A percentile compares a stretch with the other conserved stretches of the same genome.
phyloP scores from a whole-genome alignment of 352 stramenopile species.

The Plasmopara halstedii region DNA sequence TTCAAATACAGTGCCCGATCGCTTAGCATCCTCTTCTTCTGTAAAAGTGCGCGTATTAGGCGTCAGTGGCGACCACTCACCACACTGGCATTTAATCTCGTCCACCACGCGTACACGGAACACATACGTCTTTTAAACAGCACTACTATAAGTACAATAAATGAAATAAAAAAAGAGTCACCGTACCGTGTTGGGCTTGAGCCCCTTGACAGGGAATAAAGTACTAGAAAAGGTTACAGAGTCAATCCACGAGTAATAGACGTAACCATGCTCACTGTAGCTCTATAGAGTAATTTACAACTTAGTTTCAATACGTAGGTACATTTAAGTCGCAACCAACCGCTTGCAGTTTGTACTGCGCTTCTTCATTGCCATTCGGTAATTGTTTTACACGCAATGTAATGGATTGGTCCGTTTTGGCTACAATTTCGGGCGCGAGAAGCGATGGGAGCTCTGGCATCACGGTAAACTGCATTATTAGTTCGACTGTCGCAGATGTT shows the following conservation, averaged over 20 bases:
- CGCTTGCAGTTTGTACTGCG: conserved; percentile 50
- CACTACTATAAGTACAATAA: too few species aligned
- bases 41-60: conserved; percentile 77
- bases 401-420: conserved; percentile 73
- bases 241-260: conserved; percentile 84
- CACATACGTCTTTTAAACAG: conserved; percentile 50
- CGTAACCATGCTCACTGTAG: conserved; percentile 77
- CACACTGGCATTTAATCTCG: conserved; percentile 49
- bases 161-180: too few species aligned
- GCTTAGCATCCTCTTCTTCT: conserved; percentile 83
- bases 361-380: conserved; percentile 24
- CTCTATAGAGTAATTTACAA: conserved; percentile 21
- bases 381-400: conserved; percentile 44
- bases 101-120: conserved; percentile 68
- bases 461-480: conserved; percentile 36
- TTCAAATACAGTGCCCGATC: conserved; percentile 77
- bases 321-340: conserved; percentile 3
- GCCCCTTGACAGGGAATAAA: conserved; percentile 64
- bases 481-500: conserved; percentile 6
- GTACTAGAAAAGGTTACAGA: conserved; percentile 47
- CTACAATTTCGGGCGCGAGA: conserved; percentile 45
- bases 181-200: conserved; percentile 60
- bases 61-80: conserved; percentile 69
- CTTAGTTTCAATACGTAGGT: neutral
- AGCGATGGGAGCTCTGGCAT: conserved; percentile 59